Percentiles rank a stretch among this genome's conserved stretches.
These are phyloP conservation scores for Saccharomyces hybrid DNA, from an alignment of 1,139 yeast genomes.

Conservation along the genomic window DNA sequence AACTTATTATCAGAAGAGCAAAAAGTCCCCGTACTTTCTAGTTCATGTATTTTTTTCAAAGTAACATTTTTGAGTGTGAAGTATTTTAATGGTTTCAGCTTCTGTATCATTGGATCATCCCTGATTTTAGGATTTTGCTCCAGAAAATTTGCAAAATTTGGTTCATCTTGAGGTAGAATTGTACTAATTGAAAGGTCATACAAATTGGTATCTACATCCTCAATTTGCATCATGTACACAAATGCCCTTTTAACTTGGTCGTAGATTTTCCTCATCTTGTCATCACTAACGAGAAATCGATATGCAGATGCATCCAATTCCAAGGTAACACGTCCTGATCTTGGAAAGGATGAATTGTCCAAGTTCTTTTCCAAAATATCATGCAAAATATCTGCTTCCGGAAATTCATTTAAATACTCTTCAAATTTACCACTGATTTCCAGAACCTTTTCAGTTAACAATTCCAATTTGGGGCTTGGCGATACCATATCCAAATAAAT, in stretches of 20 bases:
- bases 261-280: conserved; percentile 47
- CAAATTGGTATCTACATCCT: conserved; percentile 58
- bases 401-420: conserved; percentile 16
- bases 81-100: conserved; percentile 50
- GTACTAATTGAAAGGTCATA: conserved; percentile 68
- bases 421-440: conserved; percentile 19
- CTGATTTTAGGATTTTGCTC: conserved; percentile 15
- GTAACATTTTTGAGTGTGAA: conserved; percentile 73
- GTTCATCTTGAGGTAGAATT: conserved; percentile 61
- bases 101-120: conserved; percentile 37
- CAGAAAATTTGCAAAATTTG: conserved; percentile 49
- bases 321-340: conserved; percentile 29
- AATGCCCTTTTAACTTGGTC: conserved; percentile 79
- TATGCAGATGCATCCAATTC: conserved; percentile 45
- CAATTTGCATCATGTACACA: conserved; percentile 67
- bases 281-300: conserved; percentile 32
- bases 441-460: conserved; percentile 26
- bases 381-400: conserved; percentile 27
- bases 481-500: conserved; percentile 29
- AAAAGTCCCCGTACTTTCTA: conserved; percentile 63
- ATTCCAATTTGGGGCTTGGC: conserved; percentile 22
- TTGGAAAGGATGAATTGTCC: conserved; percentile 8
- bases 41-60: conserved; percentile 63
- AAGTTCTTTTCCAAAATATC: conserved; percentile 16
- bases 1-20: conserved; percentile 57